phyloP scores from a whole-genome alignment of 352 stramenopile species.

The Globisporangium nodosum region DNA sequence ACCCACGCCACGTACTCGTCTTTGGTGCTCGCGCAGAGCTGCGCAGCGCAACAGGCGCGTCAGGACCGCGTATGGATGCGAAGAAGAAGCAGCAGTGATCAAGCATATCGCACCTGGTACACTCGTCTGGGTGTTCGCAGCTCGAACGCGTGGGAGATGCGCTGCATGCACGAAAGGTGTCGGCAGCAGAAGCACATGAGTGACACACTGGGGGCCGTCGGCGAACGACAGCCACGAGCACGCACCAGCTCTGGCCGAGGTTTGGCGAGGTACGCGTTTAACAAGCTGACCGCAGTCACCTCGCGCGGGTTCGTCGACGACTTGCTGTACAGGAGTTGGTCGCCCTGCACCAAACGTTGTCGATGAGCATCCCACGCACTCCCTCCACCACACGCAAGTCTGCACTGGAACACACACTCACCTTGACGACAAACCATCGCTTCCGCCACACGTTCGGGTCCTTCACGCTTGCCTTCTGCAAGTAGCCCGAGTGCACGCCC shows the following conservation, averaged over 20 bases:
- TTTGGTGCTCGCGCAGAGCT: slow-evolving; percentile 74
- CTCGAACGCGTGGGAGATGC: slow-evolving; percentile 72
- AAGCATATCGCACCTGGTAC: slow-evolving; percentile 42
- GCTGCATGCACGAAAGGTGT: slow-evolving; percentile 20
- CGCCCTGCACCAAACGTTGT: slow-evolving; percentile 23
- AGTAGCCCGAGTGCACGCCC: slow-evolving; percentile 70
- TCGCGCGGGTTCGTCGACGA: slow-evolving; percentile 77
- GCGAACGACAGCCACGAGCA: slow-evolving; percentile 1
- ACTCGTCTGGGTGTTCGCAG: slow-evolving; percentile 63
- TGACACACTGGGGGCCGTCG: background rate
- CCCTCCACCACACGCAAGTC: background rate
- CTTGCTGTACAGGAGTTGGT: slow-evolving; percentile 85
- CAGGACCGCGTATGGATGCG: background rate
- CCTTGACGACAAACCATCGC: slow-evolving; percentile 84
- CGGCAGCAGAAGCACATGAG: background rate
- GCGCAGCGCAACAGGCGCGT: background rate
- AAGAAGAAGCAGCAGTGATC: background rate
- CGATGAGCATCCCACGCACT: background rate
- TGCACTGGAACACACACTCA: slow-evolving; percentile 2
- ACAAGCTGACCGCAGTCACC: slow-evolving; percentile 73
- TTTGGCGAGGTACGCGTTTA: slow-evolving; percentile 71
- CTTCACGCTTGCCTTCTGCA: slow-evolving; percentile 80
- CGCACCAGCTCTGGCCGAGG: slow-evolving; percentile 67
- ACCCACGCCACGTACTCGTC: slow-evolving; percentile 82
- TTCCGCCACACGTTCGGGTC: slow-evolving; percentile 76